These are phyloP conservation scores for Cladosporium cucumerinum DNA, from an alignment of 2,329 filamentous ascomycete species.

Conservation along the genomic window DNA sequence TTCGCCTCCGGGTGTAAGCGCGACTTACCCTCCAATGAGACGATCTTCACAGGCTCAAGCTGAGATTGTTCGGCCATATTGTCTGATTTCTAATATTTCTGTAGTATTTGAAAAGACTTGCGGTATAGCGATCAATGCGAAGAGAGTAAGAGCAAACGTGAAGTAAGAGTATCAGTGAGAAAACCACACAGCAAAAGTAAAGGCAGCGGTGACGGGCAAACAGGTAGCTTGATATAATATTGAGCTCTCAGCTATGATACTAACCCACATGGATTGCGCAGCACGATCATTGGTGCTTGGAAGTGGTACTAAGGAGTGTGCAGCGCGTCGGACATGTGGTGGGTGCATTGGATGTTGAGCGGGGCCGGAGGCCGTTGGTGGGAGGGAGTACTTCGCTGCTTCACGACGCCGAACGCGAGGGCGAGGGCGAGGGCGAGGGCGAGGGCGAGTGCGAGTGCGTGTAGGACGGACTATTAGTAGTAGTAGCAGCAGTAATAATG, in stretches of 20 bases:
- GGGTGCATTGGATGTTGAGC: background rate
- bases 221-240: background rate
- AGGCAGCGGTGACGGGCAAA: background rate
- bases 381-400: slow-evolving; percentile 8
- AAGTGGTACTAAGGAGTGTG: background rate
- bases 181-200: background rate
- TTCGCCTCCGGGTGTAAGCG: background rate
- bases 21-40: slow-evolving; percentile 34
- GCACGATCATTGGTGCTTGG: slow-evolving; percentile 3
- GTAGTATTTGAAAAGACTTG: background rate
- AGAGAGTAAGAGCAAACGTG: background rate
- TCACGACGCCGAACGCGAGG: slow-evolving; percentile 9
- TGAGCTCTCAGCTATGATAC: slow-evolving; percentile 6
- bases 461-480: background rate
- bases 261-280: background rate
- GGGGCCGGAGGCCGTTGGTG: slow-evolving; percentile 6
- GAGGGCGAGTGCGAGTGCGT: too few species aligned
- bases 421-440: background rate
- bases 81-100: background rate
- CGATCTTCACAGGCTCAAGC: slow-evolving; percentile 34
- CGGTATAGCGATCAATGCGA: background rate
- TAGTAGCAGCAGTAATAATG: background rate
- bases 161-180: background rate
- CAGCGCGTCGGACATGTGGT: slow-evolving; percentile 3
- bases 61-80: slow-evolving; percentile 16